Evolutionary conservation across 495 filamentous ascomycete species (phyloP), one percentile per base, ranked within the genome.

Genomic region (Pyronema domesticum): DNA sequence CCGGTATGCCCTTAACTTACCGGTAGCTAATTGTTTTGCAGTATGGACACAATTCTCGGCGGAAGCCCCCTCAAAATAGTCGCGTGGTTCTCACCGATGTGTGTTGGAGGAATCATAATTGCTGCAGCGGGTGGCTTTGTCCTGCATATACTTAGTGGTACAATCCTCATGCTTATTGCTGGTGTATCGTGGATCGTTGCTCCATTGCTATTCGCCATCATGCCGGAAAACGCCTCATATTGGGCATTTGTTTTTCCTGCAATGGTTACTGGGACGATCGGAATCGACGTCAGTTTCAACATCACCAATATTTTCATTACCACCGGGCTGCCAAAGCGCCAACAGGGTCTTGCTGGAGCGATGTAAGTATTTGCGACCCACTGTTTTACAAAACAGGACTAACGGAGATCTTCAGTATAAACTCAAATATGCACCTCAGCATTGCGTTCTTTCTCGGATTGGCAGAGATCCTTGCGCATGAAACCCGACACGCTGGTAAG

Each of bases 231-330:
- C 7, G 75, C 74, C 0, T 76, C 74, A 37, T 77, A 81, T 68
- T 79, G 82, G 83, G 76, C 80, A 0, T 89, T 75, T 54, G 73
- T 91, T 17, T 86, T 93, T 62, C 85, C 87, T 0, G 70, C 83
- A 19, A 94, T 93, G 87, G 68, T 89, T 19, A 81, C 80, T 58
- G 80, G 78, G 3, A 94, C 87, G 0, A 70, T 89, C 37, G 87
- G 82, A 5, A 82, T 93, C 46, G 87, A 94, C 60, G 80, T 91
- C 56, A 83, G 79, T 23, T 94, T 81, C 72, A 87, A 85, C 60
- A 72, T 94, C 7, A 76, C 83, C 37, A 91, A 87, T 61, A 79
- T 94, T 46, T 93, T 91, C 65, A 82, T 89, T 64, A 88, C 83
- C 0, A 85, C 82, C 0, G 76, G 75, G 5, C 70, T 91, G 59